Evolutionary conservation across 1,284 basidiomycete species (phyloP).

Genomic region (Pascua sp.): DNA sequence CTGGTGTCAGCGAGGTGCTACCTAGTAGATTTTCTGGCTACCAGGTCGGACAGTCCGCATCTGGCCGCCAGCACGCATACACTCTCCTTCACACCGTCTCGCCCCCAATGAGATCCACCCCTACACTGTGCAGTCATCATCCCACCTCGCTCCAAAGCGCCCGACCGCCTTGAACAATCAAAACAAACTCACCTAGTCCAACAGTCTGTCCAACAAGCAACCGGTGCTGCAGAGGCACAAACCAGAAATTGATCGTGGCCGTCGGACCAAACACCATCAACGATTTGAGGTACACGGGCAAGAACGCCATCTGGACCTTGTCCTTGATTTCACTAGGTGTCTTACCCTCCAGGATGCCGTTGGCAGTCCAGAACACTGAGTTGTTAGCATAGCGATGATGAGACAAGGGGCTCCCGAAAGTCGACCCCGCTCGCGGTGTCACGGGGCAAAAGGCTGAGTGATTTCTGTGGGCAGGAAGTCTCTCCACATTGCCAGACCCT

Average conservation of each 20-base stretch:
- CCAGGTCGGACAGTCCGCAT: neutral
- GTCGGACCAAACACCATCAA: conserved; percentile 69
- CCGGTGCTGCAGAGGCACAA: conserved; percentile 75
- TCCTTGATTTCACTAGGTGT: conserved; percentile 30
- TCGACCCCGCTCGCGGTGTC: no score
- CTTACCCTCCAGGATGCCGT: conserved; percentile 46
- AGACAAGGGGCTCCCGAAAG: neutral
- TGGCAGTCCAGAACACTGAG: conserved; percentile 39
- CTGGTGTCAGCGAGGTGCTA: conserved; percentile 12
- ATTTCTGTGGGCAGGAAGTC: no score
- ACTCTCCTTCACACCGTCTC: neutral
- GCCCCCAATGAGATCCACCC: neutral
- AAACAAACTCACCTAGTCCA: conserved; percentile 58
- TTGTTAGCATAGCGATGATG: neutral
- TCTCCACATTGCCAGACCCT: no score
- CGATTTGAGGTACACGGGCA: conserved; percentile 36
- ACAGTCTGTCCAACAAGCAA: conserved; percentile 72
- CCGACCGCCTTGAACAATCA: neutral
- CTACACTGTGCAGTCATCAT: neutral
- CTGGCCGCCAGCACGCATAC: no score
- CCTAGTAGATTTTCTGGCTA: no score
- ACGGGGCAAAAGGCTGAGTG: no score
- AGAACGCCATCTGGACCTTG: conserved; percentile 41
- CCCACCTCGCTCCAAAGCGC: neutral
- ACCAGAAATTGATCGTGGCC: conserved; percentile 73